A percentile compares a stretch with the other conserved stretches of the same genome.
Evolutionary conservation across 306 rosid species (phyloP).

Genomic region (Rosa lucieae): DNA sequence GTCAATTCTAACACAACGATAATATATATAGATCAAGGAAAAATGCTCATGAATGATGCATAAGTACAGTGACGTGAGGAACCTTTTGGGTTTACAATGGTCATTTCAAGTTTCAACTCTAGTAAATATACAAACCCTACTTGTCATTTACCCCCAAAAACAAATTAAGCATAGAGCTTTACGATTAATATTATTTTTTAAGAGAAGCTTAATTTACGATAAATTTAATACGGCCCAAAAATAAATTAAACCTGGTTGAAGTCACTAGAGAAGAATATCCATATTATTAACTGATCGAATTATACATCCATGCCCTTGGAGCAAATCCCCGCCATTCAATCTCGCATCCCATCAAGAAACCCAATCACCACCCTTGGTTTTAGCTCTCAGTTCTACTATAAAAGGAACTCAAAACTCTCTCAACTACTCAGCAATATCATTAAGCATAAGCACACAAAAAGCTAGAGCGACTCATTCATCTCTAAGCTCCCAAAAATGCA

Average conservation of each 20-base stretch:
- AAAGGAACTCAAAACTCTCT: conserved; percentile 14
- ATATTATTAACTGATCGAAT: background rate
- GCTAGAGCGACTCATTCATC: background rate
- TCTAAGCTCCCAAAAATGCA: conserved; percentile 17
- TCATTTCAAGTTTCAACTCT: background rate
- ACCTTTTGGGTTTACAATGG: background rate
- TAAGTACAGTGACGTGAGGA: background rate
- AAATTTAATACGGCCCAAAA: background rate
- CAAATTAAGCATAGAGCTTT: conserved; percentile 5
- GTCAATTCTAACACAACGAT: background rate
- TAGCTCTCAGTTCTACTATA: conserved; percentile 34
- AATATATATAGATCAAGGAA: background rate
- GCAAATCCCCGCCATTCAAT: conserved; percentile 28
- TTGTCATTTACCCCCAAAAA: background rate
- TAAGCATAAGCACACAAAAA: conserved; percentile 7
- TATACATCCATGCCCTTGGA: conserved; percentile 12
- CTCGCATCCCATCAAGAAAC: conserved; percentile 18
- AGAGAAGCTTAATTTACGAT: background rate
- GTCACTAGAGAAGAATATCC: background rate
- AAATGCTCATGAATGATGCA: background rate
- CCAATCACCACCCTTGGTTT: conserved; percentile 35
- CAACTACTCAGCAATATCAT: background rate
- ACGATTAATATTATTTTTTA: background rate
- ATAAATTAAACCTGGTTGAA: background rate
- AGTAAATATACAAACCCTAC: background rate